Percentiles rank a stretch among this genome's conserved stretches.
Evolutionary conservation across 2,329 filamentous ascomycete species (phyloP).

Genomic region (Nectriaceae sp.): DNA sequence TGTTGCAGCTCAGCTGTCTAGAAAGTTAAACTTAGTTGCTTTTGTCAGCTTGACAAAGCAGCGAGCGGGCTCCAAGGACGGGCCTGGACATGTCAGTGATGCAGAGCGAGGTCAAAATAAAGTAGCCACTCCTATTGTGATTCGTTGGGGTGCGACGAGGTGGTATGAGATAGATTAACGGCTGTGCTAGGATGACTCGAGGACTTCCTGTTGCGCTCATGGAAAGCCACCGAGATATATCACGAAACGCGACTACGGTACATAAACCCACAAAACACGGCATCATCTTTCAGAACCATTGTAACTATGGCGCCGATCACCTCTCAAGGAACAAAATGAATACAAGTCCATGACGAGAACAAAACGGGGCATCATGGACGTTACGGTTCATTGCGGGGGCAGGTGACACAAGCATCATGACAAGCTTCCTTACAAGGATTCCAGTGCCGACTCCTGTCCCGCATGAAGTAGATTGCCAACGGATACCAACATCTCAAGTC

Average conservation of each 20-base stretch:
- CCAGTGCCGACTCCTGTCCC: no score
- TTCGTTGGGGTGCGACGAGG: constrained; percentile 14
- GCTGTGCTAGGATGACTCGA: neutral
- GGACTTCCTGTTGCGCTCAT: neutral
- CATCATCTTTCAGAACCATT: no score
- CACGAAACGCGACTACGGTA: neutral
- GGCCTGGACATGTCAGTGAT: neutral
- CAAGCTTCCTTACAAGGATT: no score
- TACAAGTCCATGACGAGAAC: no score
- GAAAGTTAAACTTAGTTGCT: neutral
- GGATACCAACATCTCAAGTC: no score
- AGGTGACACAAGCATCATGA: no score
- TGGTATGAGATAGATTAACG: neutral
- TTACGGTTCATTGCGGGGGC: no score
- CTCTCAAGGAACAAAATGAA: neutral
- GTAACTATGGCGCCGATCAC: neutral
- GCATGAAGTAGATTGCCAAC: no score
- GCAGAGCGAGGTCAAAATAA: neutral
- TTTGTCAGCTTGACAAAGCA: neutral
- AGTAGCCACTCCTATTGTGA: neutral
- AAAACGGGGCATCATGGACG: no score
- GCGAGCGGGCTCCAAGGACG: neutral
- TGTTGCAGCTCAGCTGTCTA: neutral
- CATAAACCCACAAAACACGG: no score
- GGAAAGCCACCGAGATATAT: neutral